Percentiles rank a stretch among this genome's conserved stretches.
Evolutionary conservation across 345 rosid species (phyloP).

Genomic region (Gossypium rotundifolium): DNA sequence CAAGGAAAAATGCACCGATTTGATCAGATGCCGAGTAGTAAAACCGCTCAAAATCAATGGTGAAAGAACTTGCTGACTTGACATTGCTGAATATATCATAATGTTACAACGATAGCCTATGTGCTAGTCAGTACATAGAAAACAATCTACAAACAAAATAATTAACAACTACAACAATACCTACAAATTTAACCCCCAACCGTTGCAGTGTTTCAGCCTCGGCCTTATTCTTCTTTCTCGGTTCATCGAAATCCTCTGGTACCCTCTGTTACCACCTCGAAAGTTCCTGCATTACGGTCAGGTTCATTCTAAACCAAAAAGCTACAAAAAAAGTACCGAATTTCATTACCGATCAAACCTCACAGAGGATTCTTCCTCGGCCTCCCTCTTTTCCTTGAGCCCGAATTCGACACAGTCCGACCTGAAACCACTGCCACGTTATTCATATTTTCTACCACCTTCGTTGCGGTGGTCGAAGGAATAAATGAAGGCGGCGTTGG

Average conservation of each 20-base stretch:
- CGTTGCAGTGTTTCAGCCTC: background rate
- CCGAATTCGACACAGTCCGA: conserved; percentile 17
- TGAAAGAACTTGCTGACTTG: conserved; percentile 5
- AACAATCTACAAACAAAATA: conserved; percentile 8
- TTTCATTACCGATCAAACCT: background rate
- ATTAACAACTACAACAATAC: conserved; percentile 8
- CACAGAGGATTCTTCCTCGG: conserved; percentile 53
- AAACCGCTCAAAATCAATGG: background rate
- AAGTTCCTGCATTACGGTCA: background rate
- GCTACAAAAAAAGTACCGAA: background rate
- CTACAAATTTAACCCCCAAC: conserved; percentile 5
- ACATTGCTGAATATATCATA: conserved; percentile 14
- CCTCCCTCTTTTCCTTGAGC: conserved; percentile 65
- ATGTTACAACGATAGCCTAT: conserved; percentile 14
- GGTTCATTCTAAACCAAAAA: conserved; percentile 4
- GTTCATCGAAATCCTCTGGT: background rate
- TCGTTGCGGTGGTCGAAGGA: background rate
- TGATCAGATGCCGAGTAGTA: background rate
- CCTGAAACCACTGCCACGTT: conserved; percentile 17
- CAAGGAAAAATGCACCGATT: background rate
- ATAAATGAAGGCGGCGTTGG: background rate
- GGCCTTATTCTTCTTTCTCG: background rate
- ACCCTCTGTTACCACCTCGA: too few relatives aligned
- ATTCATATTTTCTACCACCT: conserved; percentile 8
- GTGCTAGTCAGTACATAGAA: conserved; percentile 11